phyloP scores from a whole-genome alignment of 352 stramenopile species.

The Phytopythium montanum region DNA sequence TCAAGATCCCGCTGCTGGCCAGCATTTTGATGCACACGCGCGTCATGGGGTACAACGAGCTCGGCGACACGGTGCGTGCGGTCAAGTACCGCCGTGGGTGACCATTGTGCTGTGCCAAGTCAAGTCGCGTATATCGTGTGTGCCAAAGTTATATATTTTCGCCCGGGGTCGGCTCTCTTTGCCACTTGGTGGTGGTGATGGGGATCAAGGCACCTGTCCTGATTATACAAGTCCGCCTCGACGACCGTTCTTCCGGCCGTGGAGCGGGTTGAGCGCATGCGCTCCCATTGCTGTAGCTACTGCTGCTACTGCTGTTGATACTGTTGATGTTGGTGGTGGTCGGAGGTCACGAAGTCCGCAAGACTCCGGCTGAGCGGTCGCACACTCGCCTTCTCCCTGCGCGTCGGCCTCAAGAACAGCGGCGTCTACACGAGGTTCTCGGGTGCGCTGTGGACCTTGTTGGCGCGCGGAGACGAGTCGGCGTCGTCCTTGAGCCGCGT shows the following conservation, averaged over 20 bases:
- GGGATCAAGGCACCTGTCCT: conserved; percentile 1
- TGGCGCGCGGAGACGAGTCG: conserved; percentile 12
- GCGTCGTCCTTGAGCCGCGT: conserved; percentile 70
- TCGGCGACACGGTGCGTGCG: conserved; percentile 66
- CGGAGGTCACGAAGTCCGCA: not conserved
- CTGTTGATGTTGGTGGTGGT: not conserved
- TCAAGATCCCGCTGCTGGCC: conserved; percentile 84
- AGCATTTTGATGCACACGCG: conserved; percentile 82
- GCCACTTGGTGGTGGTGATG: conserved; percentile 1
- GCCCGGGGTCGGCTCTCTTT: conserved; percentile 1
- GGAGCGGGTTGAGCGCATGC: not conserved
- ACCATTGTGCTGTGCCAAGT: not conserved
- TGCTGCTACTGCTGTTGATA: too few species aligned
- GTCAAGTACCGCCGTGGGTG: conserved; percentile 31
- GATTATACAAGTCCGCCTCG: conserved; percentile 3
- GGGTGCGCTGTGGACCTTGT: conserved; percentile 15
- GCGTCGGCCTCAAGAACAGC: not conserved
- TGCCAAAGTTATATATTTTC: conserved; percentile 9
- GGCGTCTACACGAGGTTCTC: conserved; percentile 39
- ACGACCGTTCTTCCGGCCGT: not conserved
- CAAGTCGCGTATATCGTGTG: conserved; percentile 1
- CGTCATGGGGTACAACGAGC: conserved; percentile 83
- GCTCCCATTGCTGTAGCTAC: not conserved
- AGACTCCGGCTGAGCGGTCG: not conserved
- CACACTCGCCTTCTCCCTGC: not conserved